Evolutionary conservation across 2,329 filamentous ascomycete species (phyloP).

Genomic region (Arthrobotrys entomopaga): DNA sequence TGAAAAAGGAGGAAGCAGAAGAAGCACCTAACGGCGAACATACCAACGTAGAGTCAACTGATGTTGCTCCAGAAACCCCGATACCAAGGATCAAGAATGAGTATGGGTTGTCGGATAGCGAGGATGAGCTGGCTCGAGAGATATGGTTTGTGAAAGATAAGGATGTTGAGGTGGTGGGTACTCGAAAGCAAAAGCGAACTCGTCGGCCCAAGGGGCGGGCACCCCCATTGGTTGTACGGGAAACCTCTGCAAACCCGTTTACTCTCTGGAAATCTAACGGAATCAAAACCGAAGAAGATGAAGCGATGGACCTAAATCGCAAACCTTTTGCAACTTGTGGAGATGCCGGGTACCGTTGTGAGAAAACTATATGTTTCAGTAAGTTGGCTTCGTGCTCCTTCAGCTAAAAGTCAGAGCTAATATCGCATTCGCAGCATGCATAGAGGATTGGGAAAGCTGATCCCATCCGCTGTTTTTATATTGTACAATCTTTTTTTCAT

Average conservation of each 20-base stretch:
- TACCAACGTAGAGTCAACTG: background rate
- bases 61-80: constrained; percentile 5
- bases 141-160: constrained; percentile 31
- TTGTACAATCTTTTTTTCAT: constrained; percentile 17
- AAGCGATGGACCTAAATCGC: background rate
- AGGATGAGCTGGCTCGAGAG: constrained; percentile 39
- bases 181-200: constrained; percentile 29
- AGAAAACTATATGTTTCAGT: constrained; percentile 54
- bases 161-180: constrained; percentile 10
- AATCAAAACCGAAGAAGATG: constrained; percentile 13
- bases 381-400: constrained; percentile 17
- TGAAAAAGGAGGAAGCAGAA: constrained; percentile 10
- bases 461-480: constrained; percentile 21
- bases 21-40: background rate
- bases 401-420: constrained; percentile 16
- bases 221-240: constrained; percentile 26
- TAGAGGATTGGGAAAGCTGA: constrained; percentile 19
- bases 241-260: background rate
- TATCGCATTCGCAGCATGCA: constrained; percentile 24
- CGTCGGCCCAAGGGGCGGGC: constrained; percentile 22
- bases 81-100: constrained; percentile 19
- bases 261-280: constrained; percentile 1
- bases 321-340: constrained; percentile 35
- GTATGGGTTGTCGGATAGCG: constrained; percentile 39
- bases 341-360: constrained; percentile 42